phyloP scores from a whole-genome alignment of 139 green algal species.

The Chlamydomonas incerta region DNA sequence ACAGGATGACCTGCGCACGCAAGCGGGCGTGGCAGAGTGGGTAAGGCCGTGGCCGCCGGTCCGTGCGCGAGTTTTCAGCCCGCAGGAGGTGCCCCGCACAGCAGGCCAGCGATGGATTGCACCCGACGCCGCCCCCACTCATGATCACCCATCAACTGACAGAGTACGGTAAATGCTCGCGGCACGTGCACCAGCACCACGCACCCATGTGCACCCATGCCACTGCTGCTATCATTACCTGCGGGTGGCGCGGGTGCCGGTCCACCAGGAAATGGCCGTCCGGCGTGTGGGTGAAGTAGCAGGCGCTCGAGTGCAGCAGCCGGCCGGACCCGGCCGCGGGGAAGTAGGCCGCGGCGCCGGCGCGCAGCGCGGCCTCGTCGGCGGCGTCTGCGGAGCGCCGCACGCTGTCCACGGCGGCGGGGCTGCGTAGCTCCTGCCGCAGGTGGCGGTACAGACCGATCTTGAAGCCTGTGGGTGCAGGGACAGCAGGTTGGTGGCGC shows the following conservation, averaged over 20 bases:
- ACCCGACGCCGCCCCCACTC: too few species aligned
- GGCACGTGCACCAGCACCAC: too few species aligned
- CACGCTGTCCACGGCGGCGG: conserved; percentile 61
- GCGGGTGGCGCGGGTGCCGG: conserved; percentile 66
- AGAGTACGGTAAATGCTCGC: too few species aligned
- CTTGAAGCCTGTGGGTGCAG: conserved; percentile 57
- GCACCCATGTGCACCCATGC: too few species aligned
- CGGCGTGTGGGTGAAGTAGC: conserved; percentile 88
- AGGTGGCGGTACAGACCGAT: conserved; percentile 65
- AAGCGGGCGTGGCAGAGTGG: too few species aligned
- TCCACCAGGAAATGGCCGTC: conserved; percentile 88
- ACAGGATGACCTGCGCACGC: conserved; percentile 79
- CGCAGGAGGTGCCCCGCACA: too few species aligned
- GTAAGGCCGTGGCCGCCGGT: too few species aligned
- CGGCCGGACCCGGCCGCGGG: conserved; percentile 47
- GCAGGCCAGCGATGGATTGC: too few species aligned
- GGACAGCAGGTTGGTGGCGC: too few species aligned
- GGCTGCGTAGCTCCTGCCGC: conserved; percentile 38
- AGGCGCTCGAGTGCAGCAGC: conserved; percentile 61
- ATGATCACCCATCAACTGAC: too few species aligned
- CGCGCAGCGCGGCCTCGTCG: conserved; percentile 65
- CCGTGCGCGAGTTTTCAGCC: too few species aligned
- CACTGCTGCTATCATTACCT: too few species aligned
- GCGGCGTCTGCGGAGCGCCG: conserved; percentile 38
- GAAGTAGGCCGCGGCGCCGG: conserved; percentile 60